phyloP scores from a whole-genome alignment of 192 early-diverging fungal genomes.

The Backusella liffmaniae region DNA sequence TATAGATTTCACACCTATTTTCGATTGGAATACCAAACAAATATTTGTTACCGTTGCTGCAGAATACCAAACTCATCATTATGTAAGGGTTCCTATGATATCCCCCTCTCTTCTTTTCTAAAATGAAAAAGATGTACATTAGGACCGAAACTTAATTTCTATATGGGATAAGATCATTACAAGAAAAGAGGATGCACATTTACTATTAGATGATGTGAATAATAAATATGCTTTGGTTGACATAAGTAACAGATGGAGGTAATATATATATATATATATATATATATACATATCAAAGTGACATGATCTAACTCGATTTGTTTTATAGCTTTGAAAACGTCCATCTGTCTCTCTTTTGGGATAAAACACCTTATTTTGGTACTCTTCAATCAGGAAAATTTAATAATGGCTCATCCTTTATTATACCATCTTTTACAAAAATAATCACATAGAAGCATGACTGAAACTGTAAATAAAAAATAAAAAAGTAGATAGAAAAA shows the following conservation, averaged over 20 bases:
- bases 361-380: constrained; percentile 81
- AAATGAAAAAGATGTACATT: constrained; percentile 19
- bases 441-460: background rate
- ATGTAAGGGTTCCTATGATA: constrained; percentile 41
- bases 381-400: constrained; percentile 48
- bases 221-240: constrained; percentile 74
- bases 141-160: constrained; percentile 71
- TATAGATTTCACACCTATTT: constrained; percentile 74
- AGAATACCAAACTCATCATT: constrained; percentile 70
- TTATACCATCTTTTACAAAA: background rate
- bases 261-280: too few relatives aligned
- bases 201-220: constrained; percentile 51
- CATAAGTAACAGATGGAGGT: constrained; percentile 66
- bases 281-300: background rate
- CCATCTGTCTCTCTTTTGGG: constrained; percentile 76
- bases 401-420: background rate
- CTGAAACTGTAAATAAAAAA: background rate
- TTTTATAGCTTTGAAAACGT: constrained; percentile 48
- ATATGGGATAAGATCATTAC: constrained; percentile 84
- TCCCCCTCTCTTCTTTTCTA: background rate
- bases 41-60: constrained; percentile 77
- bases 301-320: background rate
- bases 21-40: constrained; percentile 92
- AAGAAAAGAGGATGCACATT: constrained; percentile 60
- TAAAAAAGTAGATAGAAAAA: background rate